phyloP scores from a whole-genome alignment of 495 filamentous ascomycete species.

The Xylaria intraflava region DNA sequence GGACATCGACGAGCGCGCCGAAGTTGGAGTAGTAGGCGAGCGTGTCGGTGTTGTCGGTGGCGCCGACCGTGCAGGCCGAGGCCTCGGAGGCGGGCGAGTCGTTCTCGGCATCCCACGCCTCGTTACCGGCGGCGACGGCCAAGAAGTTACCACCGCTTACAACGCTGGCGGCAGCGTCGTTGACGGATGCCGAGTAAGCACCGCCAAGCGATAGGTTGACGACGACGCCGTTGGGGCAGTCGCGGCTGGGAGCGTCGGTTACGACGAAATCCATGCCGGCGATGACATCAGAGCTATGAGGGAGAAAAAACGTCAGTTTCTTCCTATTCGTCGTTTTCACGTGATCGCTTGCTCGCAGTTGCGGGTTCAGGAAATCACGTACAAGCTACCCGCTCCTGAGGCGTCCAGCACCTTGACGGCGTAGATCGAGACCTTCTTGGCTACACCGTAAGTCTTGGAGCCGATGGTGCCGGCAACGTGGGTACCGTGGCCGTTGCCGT shows the following conservation, averaged over 20 bases:
- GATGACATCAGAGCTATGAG: conserved; percentile 39
- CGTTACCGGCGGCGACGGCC: conserved; percentile 46
- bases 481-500: conserved; percentile 50
- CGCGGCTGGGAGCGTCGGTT: conserved; percentile 29
- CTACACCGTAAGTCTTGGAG: conserved; percentile 54
- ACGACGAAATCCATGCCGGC: conserved; percentile 48
- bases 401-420: conserved; percentile 62
- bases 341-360: background rate
- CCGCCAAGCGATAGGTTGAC: conserved; percentile 48
- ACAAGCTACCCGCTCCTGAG: conserved; percentile 33
- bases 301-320: conserved; percentile 14
- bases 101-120: conserved; percentile 29
- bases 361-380: background rate
- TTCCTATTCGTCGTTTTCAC: background rate
- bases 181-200: conserved; percentile 38
- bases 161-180: conserved; percentile 38
- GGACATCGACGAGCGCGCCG: conserved; percentile 49
- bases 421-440: conserved; percentile 56
- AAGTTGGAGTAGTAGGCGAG: conserved; percentile 52
- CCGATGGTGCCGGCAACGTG: conserved; percentile 61
- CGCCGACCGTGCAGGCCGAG: conserved; percentile 52
- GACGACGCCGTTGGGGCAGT: conserved; percentile 34
- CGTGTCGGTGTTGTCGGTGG: conserved; percentile 36
- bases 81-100: conserved; percentile 47
- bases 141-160: conserved; percentile 41